A percentile compares a stretch with the other conserved stretches of the same genome.
Evolutionary conservation across 306 rosid species (phyloP).

Genomic region (Glycine latifolia): DNA sequence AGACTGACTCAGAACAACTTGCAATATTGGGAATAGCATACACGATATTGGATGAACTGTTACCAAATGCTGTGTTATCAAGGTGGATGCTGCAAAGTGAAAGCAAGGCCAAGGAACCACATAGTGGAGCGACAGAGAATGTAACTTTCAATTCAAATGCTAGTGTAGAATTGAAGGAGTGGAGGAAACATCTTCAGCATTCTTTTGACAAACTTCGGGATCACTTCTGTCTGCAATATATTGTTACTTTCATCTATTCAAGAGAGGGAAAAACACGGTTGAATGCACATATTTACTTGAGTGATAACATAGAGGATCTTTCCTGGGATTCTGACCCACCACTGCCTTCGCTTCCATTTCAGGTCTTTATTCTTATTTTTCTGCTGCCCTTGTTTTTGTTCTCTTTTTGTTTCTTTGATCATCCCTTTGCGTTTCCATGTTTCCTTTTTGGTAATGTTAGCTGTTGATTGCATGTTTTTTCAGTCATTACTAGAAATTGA

Average conservation of each 20-base stretch:
- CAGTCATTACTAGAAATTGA: conserved; percentile 31
- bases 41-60: conserved; percentile 84
- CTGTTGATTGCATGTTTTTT: conserved; percentile 30
- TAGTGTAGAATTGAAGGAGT: conserved; percentile 78
- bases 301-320: conserved; percentile 68
- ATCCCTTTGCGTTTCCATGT: conserved; percentile 32
- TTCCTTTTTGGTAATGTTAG: conserved; percentile 26
- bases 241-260: conserved; percentile 89
- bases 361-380: conserved; percentile 63
- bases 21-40: conserved; percentile 87
- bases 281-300: conserved; percentile 82
- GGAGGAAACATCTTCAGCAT: conserved; percentile 94
- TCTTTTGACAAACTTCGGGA: conserved; percentile 95
- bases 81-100: conserved; percentile 73
- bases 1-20: conserved; percentile 95
- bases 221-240: conserved; percentile 93
- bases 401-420: conserved; percentile 14
- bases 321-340: conserved; percentile 72
- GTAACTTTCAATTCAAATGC: conserved; percentile 58
- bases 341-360: conserved; percentile 97
- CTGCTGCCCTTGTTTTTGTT: conserved; percentile 29
- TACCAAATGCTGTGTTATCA: conserved; percentile 78
- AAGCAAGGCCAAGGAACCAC: conserved; percentile 62
- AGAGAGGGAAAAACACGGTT: conserved; percentile 92
- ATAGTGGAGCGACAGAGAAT: conserved; percentile 60